phyloP scores from a whole-genome alignment of 106 monocot species.

The Acorus gramineus region DNA sequence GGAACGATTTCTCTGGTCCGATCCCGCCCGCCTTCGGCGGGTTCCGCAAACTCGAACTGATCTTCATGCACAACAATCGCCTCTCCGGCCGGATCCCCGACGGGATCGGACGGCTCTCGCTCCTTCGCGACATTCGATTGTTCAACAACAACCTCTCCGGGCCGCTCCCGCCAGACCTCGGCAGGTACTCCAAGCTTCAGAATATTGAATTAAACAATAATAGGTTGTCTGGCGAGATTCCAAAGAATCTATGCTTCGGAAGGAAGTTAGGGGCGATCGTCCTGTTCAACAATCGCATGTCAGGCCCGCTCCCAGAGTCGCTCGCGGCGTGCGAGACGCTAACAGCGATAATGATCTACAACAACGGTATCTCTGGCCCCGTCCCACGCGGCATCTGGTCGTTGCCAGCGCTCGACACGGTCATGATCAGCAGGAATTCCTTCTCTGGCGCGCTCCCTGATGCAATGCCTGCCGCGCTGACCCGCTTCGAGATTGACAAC shows the following conservation, averaged over 20 bases:
- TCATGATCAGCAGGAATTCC: slow-evolving; percentile 32
- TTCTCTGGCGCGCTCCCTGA: slow-evolving; percentile 50
- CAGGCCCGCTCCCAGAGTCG: slow-evolving; percentile 43
- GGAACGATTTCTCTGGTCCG: too few relatives aligned
- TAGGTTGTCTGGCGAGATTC: slow-evolving; percentile 61
- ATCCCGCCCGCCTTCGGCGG: too few relatives aligned
- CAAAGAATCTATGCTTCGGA: slow-evolving; percentile 26
- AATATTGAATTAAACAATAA: slow-evolving; percentile 51
- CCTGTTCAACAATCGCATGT: slow-evolving; percentile 54
- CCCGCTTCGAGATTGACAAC: slow-evolving; percentile 34
- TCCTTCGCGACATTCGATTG: neutral
- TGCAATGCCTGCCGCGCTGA: slow-evolving; percentile 29
- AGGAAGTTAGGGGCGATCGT: slow-evolving; percentile 40
- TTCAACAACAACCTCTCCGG: slow-evolving; percentile 52
- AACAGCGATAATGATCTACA: slow-evolving; percentile 11
- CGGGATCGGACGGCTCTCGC: too few relatives aligned
- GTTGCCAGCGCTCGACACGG: slow-evolving; percentile 16
- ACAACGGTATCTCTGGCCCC: slow-evolving; percentile 42
- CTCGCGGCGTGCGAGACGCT: slow-evolving; percentile 39
- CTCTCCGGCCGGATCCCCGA: too few relatives aligned
- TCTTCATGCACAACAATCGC: too few relatives aligned
- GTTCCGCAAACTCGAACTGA: too few relatives aligned
- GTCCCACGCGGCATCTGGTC: slow-evolving; percentile 50
- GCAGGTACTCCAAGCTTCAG: slow-evolving; percentile 17
- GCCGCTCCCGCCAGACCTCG: slow-evolving; percentile 33